Percentiles rank a stretch among this genome's conserved stretches.
Conservation (phyloP, 2,329 filamentous ascomycete species). For the Hypoxylon rubiginosum region DNA sequence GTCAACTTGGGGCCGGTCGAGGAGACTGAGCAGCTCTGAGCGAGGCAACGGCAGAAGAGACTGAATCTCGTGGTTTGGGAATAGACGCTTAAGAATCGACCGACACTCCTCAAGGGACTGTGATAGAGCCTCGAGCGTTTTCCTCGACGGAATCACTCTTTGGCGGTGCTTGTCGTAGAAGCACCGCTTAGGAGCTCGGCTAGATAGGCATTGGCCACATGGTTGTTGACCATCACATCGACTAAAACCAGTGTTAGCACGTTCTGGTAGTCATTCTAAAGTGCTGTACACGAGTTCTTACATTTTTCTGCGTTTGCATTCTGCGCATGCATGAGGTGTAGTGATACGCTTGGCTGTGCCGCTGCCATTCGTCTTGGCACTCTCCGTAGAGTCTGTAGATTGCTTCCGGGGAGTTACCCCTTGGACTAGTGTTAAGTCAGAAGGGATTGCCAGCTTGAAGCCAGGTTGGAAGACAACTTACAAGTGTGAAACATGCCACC, state of each 20-base stretch:
- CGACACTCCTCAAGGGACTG: constrained; percentile 76
- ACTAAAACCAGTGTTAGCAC: constrained; percentile 52
- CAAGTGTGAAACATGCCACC: constrained; percentile 67
- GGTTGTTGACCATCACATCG: constrained; percentile 86
- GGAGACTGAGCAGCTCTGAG: constrained; percentile 70
- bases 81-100: constrained; percentile 71
- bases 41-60: constrained; percentile 67
- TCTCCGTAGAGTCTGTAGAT: constrained; percentile 57
- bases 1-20: constrained; percentile 62
- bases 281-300: constrained; percentile 49
- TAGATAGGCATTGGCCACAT: constrained; percentile 86
- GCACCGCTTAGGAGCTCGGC: constrained; percentile 82
- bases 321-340: constrained; percentile 59
- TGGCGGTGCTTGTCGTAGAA: constrained; percentile 86
- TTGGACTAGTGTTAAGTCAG: constrained; percentile 55
- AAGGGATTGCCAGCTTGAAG: constrained; percentile 10
- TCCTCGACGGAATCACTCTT: constrained; percentile 81
- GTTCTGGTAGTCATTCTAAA: constrained; percentile 6
- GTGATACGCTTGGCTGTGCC: constrained; percentile 53
- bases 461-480: constrained; percentile 35
- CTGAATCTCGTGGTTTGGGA: constrained; percentile 68
- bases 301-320: constrained; percentile 83
- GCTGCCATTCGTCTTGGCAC: constrained; percentile 49
- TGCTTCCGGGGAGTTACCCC: constrained; percentile 66
- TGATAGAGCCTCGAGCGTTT: constrained; percentile 74